Evolutionary conservation across 164 flowering plant species (phyloP).

Genomic region (Nymphaea thermarum): DNA sequence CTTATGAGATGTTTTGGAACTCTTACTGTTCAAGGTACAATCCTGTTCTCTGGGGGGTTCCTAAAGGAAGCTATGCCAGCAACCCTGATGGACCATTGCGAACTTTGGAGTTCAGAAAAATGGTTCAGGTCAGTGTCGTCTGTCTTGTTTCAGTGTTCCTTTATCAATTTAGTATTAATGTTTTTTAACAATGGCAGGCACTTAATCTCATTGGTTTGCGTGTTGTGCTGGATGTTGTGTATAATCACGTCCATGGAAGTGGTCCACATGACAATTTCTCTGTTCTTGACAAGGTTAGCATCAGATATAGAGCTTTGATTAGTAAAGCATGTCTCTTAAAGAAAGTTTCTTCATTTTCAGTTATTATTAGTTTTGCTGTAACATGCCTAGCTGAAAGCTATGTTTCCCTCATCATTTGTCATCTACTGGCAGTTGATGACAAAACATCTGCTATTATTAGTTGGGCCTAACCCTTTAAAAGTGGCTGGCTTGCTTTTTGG

Average conservation of each 20-base stretch:
- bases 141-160: not conserved
- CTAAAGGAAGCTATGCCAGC: slow-evolving; percentile 96
- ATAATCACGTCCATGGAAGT: slow-evolving; percentile 83
- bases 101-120: slow-evolving; percentile 68
- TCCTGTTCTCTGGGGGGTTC: slow-evolving; percentile 96
- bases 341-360: too few relatives aligned
- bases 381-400: too few relatives aligned
- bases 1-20: too few relatives aligned
- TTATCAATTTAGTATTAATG: not conserved
- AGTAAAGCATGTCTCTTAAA: too few relatives aligned
- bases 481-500: too few relatives aligned
- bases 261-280: slow-evolving; percentile 73
- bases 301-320: too few relatives aligned
- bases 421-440: too few relatives aligned
- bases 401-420: too few relatives aligned
- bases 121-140: slow-evolving; percentile 63
- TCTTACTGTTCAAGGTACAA: slow-evolving; percentile 45
- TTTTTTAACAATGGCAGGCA: slow-evolving; percentile 32
- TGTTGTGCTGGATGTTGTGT: slow-evolving; percentile 91
- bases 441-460: too few relatives aligned
- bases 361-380: too few relatives aligned
- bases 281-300: slow-evolving; percentile 81
- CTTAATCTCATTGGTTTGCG: slow-evolving; percentile 73
- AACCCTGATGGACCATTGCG: slow-evolving; percentile 69
- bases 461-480: too few relatives aligned